Conservation (phyloP, 306 rosid genomes). For the Leucaena leucocephala region DNA sequence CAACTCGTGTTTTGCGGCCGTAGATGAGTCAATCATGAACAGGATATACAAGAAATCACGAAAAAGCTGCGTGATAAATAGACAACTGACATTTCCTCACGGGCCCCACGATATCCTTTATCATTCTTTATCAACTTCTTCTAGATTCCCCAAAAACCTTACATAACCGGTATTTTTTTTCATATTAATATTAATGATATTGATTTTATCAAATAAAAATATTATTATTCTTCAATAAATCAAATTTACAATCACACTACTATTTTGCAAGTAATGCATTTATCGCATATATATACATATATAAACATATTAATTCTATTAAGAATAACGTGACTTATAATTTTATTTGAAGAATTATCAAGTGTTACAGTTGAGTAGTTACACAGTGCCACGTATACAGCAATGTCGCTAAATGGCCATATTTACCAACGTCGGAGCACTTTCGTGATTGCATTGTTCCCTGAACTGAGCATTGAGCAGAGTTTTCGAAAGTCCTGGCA, state of each 20-base stretch:
- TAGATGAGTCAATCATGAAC: conserved; percentile 18
- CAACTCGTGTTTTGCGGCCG: neutral
- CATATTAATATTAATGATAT: too few relatives aligned
- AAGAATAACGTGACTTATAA: neutral
- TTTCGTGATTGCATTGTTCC: neutral
- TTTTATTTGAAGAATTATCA: neutral
- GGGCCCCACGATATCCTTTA: conserved; percentile 35
- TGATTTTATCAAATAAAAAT: neutral
- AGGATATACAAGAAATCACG: neutral
- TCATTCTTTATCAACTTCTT: neutral
- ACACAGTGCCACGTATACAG: neutral
- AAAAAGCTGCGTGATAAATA: neutral
- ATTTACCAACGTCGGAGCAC: neutral
- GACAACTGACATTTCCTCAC: conserved; percentile 2
- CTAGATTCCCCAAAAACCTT: neutral
- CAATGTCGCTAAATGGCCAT: neutral
- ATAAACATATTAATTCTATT: too few relatives aligned
- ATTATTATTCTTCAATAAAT: too few relatives aligned
- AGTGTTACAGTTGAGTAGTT: neutral
- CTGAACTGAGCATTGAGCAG: conserved; percentile 31
- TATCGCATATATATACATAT: too few relatives aligned
- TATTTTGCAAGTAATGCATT: too few relatives aligned
- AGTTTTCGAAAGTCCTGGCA: conserved; percentile 10
- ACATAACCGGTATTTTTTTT: neutral
- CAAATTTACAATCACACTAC: too few relatives aligned